These are phyloP conservation scores for Colletotrichum sp. DNA, from an alignment of 2,329 filamentous ascomycete species.

Conservation along the genomic window DNA sequence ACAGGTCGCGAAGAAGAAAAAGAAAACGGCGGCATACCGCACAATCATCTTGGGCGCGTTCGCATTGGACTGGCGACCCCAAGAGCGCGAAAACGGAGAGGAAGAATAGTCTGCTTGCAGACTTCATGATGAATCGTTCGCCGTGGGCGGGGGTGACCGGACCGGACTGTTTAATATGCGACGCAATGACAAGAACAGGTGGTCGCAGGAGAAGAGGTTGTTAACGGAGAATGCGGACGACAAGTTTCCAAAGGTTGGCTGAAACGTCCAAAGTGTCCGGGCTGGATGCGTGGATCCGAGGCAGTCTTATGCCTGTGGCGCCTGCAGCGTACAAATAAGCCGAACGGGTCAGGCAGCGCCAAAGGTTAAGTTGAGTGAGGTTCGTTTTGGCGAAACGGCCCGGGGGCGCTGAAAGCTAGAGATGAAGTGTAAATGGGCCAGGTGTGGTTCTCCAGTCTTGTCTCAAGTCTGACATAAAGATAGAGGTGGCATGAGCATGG, in stretches of 20 bases:
- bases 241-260: constrained; percentile 16
- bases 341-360: background rate
- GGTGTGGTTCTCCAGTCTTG: background rate
- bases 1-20: constrained; percentile 19
- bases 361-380: background rate
- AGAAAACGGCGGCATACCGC: constrained; percentile 49
- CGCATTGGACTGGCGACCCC: constrained; percentile 52
- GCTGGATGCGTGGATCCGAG: background rate
- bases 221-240: background rate
- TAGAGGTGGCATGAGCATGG: background rate
- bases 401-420: constrained; percentile 6
- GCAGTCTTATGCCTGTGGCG: background rate
- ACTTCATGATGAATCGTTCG: constrained; percentile 47
- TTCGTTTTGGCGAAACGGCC: constrained; percentile 15
- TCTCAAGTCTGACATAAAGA: background rate
- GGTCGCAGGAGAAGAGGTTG: background rate
- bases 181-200: background rate
- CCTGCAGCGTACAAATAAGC: background rate
- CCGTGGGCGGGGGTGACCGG: background rate
- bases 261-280: constrained; percentile 14
- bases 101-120: constrained; percentile 60
- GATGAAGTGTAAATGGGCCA: background rate
- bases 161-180: background rate
- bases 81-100: constrained; percentile 62
- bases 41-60: constrained; percentile 52